Evolutionary conservation across 208 protist species (phyloP), one percentile per base, ranked within the genome.

Genomic region (Novymonas esmeraldas): DNA sequence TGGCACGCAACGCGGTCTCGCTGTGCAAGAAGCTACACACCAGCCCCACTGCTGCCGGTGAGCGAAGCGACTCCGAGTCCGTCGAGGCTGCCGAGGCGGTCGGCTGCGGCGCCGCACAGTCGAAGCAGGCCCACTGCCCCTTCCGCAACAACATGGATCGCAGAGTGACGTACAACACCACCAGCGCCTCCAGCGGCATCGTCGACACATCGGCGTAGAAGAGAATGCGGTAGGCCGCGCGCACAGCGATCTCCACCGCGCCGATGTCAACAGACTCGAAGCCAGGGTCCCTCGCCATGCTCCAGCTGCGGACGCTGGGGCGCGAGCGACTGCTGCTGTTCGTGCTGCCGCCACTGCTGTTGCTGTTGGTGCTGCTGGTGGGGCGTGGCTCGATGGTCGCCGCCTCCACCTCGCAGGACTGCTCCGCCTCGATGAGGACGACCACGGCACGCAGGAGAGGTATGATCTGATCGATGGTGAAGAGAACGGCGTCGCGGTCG

Each of bases 121-220:
- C 26, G 16, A 61, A 24, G 26, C 56, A 11, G 7, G 11, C 11
- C 7, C 11, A 41, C 36, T 14, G 36, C 7, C 36, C 11, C 45
- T 16, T 4, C 14, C n/a, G 45, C 10, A 7, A 0, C n/a, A 44
- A 1, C 1, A n/a, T 18, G 28, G 33, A n/a, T 20, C 33, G 29
- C 29, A 66, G 34, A 14, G 36, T 33, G 10, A 74, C 24, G 68
- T 67, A 57, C 6, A 74, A 29, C n/a, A 52, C 67, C 34, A 67
- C 50, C 0, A 74, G 68, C 11, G 60, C 39, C 26, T 74, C 68
- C 50, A 74, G 60, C n/a, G 68, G 6, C 31, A 64, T 22, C 45
- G n/a, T 9, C 11, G 28, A 14, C 1, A 11, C 34, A 22, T 5
- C 45, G 29, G 59, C 13, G 31, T n/a, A 16, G 44, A 64, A 64